These are phyloP conservation scores for Triticum aestivum DNA, from an alignment of 176 grass and related monocot genomes.

Conservation along the genomic window IWGSC_CS_RefSeq_v2.1 NC_057797.1:780676358-780676857, in stretches of 20 bases:
- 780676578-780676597: constrained; percentile 38
- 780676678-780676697: constrained; percentile 51
- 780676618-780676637: background rate
- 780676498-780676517: constrained; percentile 78
- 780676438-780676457: constrained; percentile 80
- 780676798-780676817: constrained; percentile 39
- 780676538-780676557: constrained; percentile 56
- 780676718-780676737: background rate
- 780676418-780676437: constrained; percentile 90
- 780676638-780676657: constrained; percentile 33
- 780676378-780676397: constrained; percentile 74
- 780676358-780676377: background rate
- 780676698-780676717: constrained; percentile 30
- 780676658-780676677: constrained; percentile 54
- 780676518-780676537: constrained; percentile 75
- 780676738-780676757: constrained; percentile 38
- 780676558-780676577: constrained; percentile 45
- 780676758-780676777: constrained; percentile 20
- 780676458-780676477: constrained; percentile 78
- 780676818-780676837: background rate
- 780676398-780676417: constrained; percentile 67
- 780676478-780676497: constrained; percentile 89
- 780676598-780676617: constrained; percentile 14
- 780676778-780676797: constrained; percentile 38
- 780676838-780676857: constrained; percentile 20